A percentile compares a stretch with the other conserved stretches of the same genome.
These are phyloP conservation scores for Cystobasidium ongulense DNA, from an alignment of 768 basidiomycete genomes.

Conservation along the genomic window DNA sequence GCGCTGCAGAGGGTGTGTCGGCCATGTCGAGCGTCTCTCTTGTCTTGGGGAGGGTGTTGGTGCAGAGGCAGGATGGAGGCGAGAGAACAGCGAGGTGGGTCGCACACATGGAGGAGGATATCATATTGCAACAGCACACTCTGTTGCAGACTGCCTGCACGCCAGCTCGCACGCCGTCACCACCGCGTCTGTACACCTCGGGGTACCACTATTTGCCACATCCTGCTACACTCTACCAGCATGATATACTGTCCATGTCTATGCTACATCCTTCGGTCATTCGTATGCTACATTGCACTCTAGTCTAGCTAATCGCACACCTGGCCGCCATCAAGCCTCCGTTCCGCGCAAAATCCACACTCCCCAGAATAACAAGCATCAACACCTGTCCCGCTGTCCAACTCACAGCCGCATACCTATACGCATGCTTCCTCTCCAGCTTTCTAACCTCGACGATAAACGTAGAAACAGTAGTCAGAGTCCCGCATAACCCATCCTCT, in stretches of 20 bases:
- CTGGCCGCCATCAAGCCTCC: not conserved
- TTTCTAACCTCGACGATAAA: slow-evolving; percentile 71
- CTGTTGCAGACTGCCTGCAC: too few species aligned
- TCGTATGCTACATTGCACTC: not conserved
- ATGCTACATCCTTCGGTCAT: not conserved
- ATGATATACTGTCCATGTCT: not conserved
- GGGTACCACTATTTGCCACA: too few species aligned
- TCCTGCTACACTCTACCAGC: too few species aligned
- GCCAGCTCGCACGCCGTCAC: too few species aligned
- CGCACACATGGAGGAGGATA: too few species aligned
- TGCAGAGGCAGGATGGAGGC: too few species aligned
- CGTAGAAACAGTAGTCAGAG: slow-evolving; percentile 86
- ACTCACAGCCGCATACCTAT: slow-evolving; percentile 26
- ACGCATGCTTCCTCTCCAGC: slow-evolving; percentile 46
- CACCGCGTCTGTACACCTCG: too few species aligned
- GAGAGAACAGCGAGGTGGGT: too few species aligned
- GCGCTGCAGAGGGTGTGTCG: not conserved
- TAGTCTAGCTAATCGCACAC: not conserved
- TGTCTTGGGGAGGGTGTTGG: not conserved
- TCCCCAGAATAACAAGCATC: slow-evolving; percentile 30
- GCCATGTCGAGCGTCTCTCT: not conserved
- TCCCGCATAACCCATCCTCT: slow-evolving; percentile 87
- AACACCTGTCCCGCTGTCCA: slow-evolving; percentile 28
- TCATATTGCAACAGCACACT: too few species aligned
- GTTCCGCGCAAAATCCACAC: not conserved